Percentiles rank a stretch among this genome's conserved stretches.
Evolutionary conservation across 805 yeast species (phyloP).

Genomic region (Wickerhamiella brachini): DNA sequence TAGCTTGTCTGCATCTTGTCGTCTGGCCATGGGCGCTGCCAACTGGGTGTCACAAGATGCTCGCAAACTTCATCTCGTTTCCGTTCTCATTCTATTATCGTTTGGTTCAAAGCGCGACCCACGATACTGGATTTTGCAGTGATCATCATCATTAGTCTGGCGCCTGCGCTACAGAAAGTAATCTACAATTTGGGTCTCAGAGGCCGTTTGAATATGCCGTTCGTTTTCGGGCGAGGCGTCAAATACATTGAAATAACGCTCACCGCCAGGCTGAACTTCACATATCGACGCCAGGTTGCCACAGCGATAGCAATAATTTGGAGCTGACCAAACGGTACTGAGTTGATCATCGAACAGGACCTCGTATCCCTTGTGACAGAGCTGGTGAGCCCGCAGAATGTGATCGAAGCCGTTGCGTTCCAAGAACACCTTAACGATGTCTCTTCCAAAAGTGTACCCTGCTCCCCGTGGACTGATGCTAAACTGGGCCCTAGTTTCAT

Average conservation of each 20-base stretch:
- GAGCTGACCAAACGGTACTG: slow-evolving; percentile 97
- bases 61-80: too few relatives aligned
- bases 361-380: slow-evolving; percentile 93
- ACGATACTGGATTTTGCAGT: too few relatives aligned
- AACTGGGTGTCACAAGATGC: too few relatives aligned
- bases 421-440: slow-evolving; percentile 78
- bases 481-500: slow-evolving; percentile 64
- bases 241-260: slow-evolving; percentile 72
- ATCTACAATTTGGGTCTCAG: slow-evolving; percentile 17
- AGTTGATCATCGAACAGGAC: slow-evolving; percentile 81
- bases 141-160: not conserved
- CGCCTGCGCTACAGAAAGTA: slow-evolving; percentile 11
- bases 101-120: too few relatives aligned
- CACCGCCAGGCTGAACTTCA: slow-evolving; percentile 61
- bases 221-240: slow-evolving; percentile 95
- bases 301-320: slow-evolving; percentile 93
- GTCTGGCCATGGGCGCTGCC: too few relatives aligned
- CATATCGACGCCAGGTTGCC: slow-evolving; percentile 97
- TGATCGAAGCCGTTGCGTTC: slow-evolving; percentile 64
- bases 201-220: slow-evolving; percentile 26
- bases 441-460: slow-evolving; percentile 89
- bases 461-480: slow-evolving; percentile 93
- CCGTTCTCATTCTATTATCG: too few relatives aligned
- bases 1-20: too few relatives aligned
- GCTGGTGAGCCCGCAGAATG: slow-evolving; percentile 86